Percentiles rank a stretch among this genome's conserved stretches.
Conservation (phyloP, 208 protist genomes). For the Trypanosoma theileri region DNA sequence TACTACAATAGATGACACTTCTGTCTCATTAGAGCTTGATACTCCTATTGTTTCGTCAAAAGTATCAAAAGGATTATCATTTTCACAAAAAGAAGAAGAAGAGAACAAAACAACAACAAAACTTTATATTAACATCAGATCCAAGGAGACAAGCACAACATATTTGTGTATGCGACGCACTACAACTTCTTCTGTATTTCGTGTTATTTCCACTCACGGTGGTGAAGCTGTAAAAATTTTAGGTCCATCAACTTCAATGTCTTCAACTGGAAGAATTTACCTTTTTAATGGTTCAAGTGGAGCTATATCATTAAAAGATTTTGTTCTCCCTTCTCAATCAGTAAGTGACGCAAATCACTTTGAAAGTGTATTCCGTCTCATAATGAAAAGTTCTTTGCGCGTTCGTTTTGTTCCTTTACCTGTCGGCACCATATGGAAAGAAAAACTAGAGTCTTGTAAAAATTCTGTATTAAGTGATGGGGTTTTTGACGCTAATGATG, state of each 20-base stretch:
- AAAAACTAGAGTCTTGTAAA: slow-evolving; percentile 32
- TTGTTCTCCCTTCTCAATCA: slow-evolving; percentile 5
- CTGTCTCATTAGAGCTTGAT: slow-evolving; percentile 18
- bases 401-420: slow-evolving; percentile 19
- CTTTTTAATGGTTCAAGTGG: slow-evolving; percentile 21
- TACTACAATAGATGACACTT: slow-evolving; percentile 11
- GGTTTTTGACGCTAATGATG: slow-evolving; percentile 15
- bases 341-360: slow-evolving; percentile 6
- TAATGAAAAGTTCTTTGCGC: slow-evolving; percentile 5
- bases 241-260: not conserved
- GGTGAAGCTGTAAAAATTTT: slow-evolving; percentile 4
- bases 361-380: not conserved
- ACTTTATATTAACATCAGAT: slow-evolving; percentile 12
- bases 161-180: slow-evolving; percentile 23
- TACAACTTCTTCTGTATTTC: slow-evolving; percentile 2
- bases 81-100: not conserved
- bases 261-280: slow-evolving; percentile 1
- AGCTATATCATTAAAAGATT: slow-evolving; percentile 5
- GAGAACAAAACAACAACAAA: not conserved
- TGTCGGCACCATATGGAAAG: not conserved
- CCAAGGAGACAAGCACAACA: slow-evolving; percentile 17
- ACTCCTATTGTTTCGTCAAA: slow-evolving; percentile 28
- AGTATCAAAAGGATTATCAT: slow-evolving; percentile 11
- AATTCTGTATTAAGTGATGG: slow-evolving; percentile 25
- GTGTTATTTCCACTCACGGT: not conserved